A percentile compares a stretch with the other conserved stretches of the same genome.
Evolutionary conservation across 1,284 basidiomycete genomes (phyloP).

Genomic region (Meripilus lineatus): DNA sequence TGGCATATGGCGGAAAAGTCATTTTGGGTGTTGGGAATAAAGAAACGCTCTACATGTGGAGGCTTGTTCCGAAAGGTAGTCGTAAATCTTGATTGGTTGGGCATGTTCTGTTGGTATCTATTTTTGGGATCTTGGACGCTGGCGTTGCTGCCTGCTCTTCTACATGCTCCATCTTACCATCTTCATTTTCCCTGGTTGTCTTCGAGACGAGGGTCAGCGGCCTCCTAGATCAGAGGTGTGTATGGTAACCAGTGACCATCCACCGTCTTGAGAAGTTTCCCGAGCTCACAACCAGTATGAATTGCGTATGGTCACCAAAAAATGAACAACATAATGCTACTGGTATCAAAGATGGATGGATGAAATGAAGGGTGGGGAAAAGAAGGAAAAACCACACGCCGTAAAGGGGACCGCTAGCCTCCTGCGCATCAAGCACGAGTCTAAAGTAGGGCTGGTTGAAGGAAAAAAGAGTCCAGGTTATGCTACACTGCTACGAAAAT

Average conservation of each 20-base stretch:
- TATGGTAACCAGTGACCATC: too few relatives aligned
- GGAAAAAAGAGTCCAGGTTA: constrained; percentile 2
- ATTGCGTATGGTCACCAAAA: constrained; percentile 10
- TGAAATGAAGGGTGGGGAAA: constrained; percentile 1
- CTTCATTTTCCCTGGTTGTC: too few relatives aligned
- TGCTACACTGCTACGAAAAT: too few relatives aligned
- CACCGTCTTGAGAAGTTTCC: too few relatives aligned
- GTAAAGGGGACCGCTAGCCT: not conserved
- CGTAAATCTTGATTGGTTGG: not conserved
- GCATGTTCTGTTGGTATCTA: not conserved
- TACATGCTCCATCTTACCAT: too few relatives aligned
- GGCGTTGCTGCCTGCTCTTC: too few relatives aligned
- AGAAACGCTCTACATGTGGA: constrained; percentile 23
- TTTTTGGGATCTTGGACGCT: not conserved
- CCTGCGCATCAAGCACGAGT: constrained; percentile 7
- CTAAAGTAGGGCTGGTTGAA: not conserved
- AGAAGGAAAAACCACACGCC: constrained; percentile 4
- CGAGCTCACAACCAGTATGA: constrained; percentile 12
- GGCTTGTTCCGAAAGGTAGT: constrained; percentile 6
- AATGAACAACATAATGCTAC: constrained; percentile 8
- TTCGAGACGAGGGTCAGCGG: too few relatives aligned
- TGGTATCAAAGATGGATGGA: not conserved
- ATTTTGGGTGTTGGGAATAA: constrained; percentile 20
- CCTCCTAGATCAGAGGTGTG: too few relatives aligned
- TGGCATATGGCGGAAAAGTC: constrained; percentile 19